These are phyloP conservation scores for Chrysosporium queenslandicum DNA, from an alignment of 2,329 filamentous ascomycete species.

Conservation along the genomic window DNA sequence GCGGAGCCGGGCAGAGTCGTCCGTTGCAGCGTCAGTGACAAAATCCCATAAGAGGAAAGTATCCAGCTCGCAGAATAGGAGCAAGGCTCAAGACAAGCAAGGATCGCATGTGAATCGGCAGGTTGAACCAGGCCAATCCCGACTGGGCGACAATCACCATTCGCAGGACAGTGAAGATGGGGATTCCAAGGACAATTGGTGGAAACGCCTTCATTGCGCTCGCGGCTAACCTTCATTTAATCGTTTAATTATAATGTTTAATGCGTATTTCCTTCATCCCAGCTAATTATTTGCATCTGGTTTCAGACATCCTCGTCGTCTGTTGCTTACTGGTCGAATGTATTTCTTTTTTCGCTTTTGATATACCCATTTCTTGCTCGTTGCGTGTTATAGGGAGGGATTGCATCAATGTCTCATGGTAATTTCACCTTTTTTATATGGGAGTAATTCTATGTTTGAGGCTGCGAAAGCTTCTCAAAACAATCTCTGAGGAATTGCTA, in stretches of 20 bases:
- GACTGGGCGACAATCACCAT: neutral
- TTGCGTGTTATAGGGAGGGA: neutral
- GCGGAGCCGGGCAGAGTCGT: neutral
- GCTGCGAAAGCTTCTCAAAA: too few relatives aligned
- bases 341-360: neutral
- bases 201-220: slow-evolving; percentile 10
- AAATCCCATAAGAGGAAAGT: neutral
- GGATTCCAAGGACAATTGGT: slow-evolving; percentile 4
- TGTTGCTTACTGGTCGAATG: neutral
- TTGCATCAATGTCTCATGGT: neutral
- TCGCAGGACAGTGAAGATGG: neutral
- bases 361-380: slow-evolving; percentile 1
- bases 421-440: neutral
- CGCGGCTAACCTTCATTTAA: neutral
- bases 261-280: neutral
- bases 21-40: neutral
- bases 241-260: slow-evolving; percentile 3
- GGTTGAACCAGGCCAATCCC: neutral
- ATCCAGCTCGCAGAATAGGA: neutral
- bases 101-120: neutral
- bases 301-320: neutral
- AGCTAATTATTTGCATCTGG: neutral
- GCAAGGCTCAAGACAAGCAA: neutral
- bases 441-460: too few relatives aligned
- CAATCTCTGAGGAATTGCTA: too few relatives aligned